phyloP scores from a whole-genome alignment of 2,329 filamentous ascomycete species.

The Talaromyces pinophilus region DNA sequence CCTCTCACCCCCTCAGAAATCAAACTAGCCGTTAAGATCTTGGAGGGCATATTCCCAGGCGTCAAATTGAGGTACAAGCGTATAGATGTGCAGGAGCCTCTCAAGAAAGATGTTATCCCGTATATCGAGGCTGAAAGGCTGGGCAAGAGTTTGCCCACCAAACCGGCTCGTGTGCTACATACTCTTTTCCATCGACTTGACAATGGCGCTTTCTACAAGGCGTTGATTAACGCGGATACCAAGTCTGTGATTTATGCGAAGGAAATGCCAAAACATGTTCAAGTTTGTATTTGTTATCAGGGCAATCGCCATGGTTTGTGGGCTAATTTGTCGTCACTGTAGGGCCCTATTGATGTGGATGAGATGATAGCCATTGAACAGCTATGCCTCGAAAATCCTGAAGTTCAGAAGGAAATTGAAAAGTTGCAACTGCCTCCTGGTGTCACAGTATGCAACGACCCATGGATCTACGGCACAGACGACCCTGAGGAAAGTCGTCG shows the following conservation, averaged over 20 bases:
- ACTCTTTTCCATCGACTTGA: constrained; percentile 51
- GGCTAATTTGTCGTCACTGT: constrained; percentile 28
- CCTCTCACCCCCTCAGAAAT: constrained; percentile 45
- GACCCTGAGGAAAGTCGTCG: constrained; percentile 42
- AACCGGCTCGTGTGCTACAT: constrained; percentile 56
- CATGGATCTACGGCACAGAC: constrained; percentile 68
- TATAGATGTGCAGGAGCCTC: constrained; percentile 66
- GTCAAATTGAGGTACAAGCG: constrained; percentile 59
- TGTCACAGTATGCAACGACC: constrained; percentile 59
- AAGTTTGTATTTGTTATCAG: constrained; percentile 34
- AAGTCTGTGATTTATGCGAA: constrained; percentile 40
- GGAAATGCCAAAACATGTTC: constrained; percentile 50
- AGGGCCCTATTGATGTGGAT: constrained; percentile 61
- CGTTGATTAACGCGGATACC: constrained; percentile 44
- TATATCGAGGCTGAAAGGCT: constrained; percentile 65
- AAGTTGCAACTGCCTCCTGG: constrained; percentile 61
- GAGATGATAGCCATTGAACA: constrained; percentile 62
- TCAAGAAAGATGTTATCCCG: constrained; percentile 59
- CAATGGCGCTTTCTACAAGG: constrained; percentile 46
- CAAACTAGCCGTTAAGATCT: constrained; percentile 41
- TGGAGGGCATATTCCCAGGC: constrained; percentile 40
- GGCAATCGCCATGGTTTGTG: not conserved
- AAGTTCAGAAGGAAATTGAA: constrained; percentile 59
- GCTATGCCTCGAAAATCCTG: constrained; percentile 56
- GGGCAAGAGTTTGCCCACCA: constrained; percentile 51